Base-by-base conservation (phyloP, 805 yeast genomes). In the Cyberlindnera meyerae region DNA sequence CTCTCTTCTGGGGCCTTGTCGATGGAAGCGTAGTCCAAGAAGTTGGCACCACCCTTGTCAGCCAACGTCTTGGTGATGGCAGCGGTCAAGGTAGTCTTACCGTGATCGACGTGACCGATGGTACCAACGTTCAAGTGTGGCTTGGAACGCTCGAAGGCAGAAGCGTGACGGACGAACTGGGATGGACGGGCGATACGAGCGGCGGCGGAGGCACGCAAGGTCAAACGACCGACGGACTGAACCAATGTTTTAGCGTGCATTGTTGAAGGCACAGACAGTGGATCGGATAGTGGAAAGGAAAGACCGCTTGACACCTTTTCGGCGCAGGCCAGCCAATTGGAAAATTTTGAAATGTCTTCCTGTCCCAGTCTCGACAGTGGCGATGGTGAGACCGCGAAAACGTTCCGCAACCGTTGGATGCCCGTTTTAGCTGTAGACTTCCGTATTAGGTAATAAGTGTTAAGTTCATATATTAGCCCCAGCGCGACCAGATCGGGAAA, bases 1-100 rank as follows among this genome's bases (percentile, higher is more conserved):
- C 96, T 84, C 75, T 93, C 97, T 72, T 90, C 97, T 50, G 97
- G 97, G 31, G 97, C 97, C 68, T 85, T 84, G 70, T 90, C 97
- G 57, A 90, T 93, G 45, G 96, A 64, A 36, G 85, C 74, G 63
- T 93, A 93, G 65, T 93, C 97, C 70, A 88, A 73, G 75, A 93
- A 90, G 56, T 70, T 72, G 49, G 97, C 97, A 62, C 94, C 95
- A 58, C 96, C 97, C 56, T 74, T 73, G 54, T 73, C 78, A 34
- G 97, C 73, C 47, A 90, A 74, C 42, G 86, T 89, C 73, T 93
- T 90, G 70, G 97, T 90, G 73, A 90, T 89, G 57, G 97, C 97
- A 49, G 97, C 98, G 43, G 98, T 93, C 61, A 90, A 75, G 38
- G 97, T 89, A 55, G 97, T 89, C 71, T 90, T 90, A 67, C 98